These are phyloP conservation scores for Vaccinium darrowii DNA, from an alignment of 148 eudicot species.

Conservation along the genomic window DNA sequence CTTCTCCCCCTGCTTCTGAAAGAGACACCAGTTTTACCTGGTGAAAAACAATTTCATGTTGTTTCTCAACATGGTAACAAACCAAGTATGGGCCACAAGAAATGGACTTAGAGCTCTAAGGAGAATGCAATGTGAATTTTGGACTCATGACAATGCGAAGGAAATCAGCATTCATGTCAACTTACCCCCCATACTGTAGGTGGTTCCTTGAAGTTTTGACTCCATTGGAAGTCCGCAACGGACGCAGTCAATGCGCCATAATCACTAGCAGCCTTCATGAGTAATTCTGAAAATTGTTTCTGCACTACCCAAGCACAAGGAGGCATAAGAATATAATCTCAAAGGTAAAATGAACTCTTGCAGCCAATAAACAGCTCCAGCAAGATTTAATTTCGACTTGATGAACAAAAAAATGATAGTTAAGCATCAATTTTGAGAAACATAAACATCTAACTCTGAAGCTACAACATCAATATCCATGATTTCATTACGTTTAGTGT, in stretches of 20 bases:
- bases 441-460: not conserved
- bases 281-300: constrained; percentile 95
- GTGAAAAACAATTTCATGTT: not conserved
- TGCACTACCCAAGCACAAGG: constrained; percentile 30
- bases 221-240: constrained; percentile 94
- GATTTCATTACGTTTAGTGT: not conserved
- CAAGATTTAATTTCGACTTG: not conserved
- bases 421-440: not conserved
- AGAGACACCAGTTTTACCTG: not conserved
- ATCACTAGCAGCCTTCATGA: constrained; percentile 99
- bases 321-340: not conserved
- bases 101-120: not conserved
- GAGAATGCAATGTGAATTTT: not conserved
- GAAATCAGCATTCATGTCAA: constrained; percentile 1
- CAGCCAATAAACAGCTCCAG: not conserved
- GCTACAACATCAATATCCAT: not conserved
- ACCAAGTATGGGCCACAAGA: constrained; percentile 5
- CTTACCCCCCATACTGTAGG: constrained; percentile 48
- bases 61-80: constrained; percentile 1
- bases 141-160: not conserved
- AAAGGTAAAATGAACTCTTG: constrained; percentile 2
- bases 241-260: constrained; percentile 95
- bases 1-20: not conserved
- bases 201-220: constrained; percentile 93
- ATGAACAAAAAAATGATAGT: not conserved